Conservation (phyloP, 2,329 filamentous ascomycete species). For the Hypoxylon sp. region DNA sequence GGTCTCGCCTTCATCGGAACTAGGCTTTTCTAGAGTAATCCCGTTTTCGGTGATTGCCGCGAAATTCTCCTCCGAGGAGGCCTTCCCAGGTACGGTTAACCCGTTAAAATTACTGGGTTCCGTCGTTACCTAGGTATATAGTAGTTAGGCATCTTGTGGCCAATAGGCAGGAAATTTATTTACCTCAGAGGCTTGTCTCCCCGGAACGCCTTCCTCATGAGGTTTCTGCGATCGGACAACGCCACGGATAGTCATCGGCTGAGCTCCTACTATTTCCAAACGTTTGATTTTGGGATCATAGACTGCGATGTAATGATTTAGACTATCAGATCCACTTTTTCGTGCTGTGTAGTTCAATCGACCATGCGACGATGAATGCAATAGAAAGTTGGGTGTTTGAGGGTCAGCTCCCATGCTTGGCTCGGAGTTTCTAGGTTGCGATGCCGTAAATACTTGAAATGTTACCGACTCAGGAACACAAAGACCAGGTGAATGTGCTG, state of each 20-base stretch:
- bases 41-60: slow-evolving; percentile 72
- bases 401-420: slow-evolving; percentile 58
- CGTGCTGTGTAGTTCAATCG: slow-evolving; percentile 73
- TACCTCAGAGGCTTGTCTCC: slow-evolving; percentile 58
- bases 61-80: slow-evolving; percentile 84
- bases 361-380: slow-evolving; percentile 71
- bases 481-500: slow-evolving; percentile 61
- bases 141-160: slow-evolving; percentile 44
- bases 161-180: slow-evolving; percentile 23
- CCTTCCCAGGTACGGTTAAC: slow-evolving; percentile 88
- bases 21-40: slow-evolving; percentile 74
- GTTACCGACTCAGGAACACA: slow-evolving; percentile 56
- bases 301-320: slow-evolving; percentile 77
- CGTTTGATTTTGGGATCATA: slow-evolving; percentile 73
- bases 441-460: slow-evolving; percentile 66
- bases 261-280: slow-evolving; percentile 73
- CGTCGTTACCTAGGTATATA: slow-evolving; percentile 67
- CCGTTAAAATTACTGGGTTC: slow-evolving; percentile 78
- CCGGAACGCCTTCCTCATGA: slow-evolving; percentile 61
- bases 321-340: slow-evolving; percentile 62
- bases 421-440: slow-evolving; percentile 56
- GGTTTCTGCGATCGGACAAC: slow-evolving; percentile 70
- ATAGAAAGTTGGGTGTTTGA: slow-evolving; percentile 63
- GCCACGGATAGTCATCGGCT: slow-evolving; percentile 74
- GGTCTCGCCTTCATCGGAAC: slow-evolving; percentile 58